Percentiles rank a stretch among this genome's conserved stretches.
phyloP scores from a whole-genome alignment of 2,329 filamentous ascomycete genomes.

The Byssochlamys sp. region DNA sequence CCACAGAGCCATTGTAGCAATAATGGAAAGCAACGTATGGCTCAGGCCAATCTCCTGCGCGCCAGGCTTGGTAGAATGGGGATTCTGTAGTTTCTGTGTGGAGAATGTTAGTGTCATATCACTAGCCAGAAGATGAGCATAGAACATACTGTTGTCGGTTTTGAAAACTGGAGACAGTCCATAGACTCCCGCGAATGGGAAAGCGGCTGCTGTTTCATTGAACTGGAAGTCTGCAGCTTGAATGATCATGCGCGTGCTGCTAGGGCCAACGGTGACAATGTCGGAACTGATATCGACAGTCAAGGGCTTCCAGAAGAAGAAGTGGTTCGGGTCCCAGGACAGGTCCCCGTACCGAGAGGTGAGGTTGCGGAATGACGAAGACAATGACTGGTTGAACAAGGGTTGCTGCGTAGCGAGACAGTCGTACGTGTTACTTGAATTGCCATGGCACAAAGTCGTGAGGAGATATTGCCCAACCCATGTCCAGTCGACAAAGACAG shows the following conservation, averaged over 20 bases:
- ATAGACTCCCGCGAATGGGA: constrained; percentile 7
- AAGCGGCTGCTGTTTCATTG: constrained; percentile 1
- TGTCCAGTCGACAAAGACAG: constrained; percentile 10
- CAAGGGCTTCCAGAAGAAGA: constrained; percentile 9
- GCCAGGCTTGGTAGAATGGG: constrained; percentile 9
- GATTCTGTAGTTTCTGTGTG: constrained; percentile 3
- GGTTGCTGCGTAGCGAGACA: constrained; percentile 6
- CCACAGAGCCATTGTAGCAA: constrained; percentile 10
- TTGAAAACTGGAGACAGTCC: constrained; percentile 10
- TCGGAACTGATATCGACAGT: constrained; percentile 6
- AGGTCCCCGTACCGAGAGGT: constrained; percentile 5
- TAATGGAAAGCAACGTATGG: constrained; percentile 9
- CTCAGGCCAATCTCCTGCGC: constrained; percentile 3
- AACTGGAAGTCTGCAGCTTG: constrained; percentile 7
- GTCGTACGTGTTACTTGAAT: constrained; percentile 3
- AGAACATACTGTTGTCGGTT: constrained; percentile 4
- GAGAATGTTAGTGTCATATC: not conserved
- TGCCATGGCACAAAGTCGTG: constrained; percentile 5
- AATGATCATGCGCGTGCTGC: constrained; percentile 3
- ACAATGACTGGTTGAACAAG: constrained; percentile 7
- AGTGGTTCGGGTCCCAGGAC: constrained; percentile 11
- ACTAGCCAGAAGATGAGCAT: not conserved
- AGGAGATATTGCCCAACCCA: constrained; percentile 7
- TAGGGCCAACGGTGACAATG: constrained; percentile 4
- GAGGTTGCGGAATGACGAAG: constrained; percentile 5